Base-by-base conservation (phyloP, 2,329 filamentous ascomycete genomes). In the Neofusicoccum sp. region DNA sequence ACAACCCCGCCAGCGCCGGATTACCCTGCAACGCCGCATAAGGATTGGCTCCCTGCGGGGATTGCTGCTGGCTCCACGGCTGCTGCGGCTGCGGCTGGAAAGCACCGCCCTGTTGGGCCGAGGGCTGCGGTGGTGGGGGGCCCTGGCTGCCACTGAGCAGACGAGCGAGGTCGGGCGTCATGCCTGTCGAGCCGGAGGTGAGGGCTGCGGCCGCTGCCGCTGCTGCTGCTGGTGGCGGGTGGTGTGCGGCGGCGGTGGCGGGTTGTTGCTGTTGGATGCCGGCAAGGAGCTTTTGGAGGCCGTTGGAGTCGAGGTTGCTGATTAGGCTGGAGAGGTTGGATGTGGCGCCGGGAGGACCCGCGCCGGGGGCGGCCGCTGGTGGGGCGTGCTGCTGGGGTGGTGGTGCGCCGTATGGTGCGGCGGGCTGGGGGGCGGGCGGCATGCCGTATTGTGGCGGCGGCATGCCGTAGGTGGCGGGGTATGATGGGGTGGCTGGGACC, bases 231-330 rank as follows among this genome's bases (percentile, higher is more conserved):
- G 69, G 71, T 51, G 78, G 77, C 16, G 77, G 73, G 58, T 74
- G 74, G 60, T 81, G 77, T 60, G 44, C 65, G 68, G 62, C 66
- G n/a, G 85, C 81, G 74, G 68, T 38, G 70, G 70, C 41, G 65
- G 70, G 71, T 53, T 78, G 77, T 20, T 77, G 73, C 58, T 75
- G 74, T 61, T 81, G 76, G 60, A 53, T 66, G 68, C 62, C 66
- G 16, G 85, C 81, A 5, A 93, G 75, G 4, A 93, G 77, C 59
- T 84, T 87, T 68, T 91, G 89, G n/a, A 93, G 77, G 5, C 86
- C 85, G 40, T 82, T 81, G 36, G 85, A 84, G 66, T 93, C 89
- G 30, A 93, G 79, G 36, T 84, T 85, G 12, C 86, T 82, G 64
- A 92, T 85, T 41, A 91, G 75, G 60, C 80, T 86, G 12, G 85